Conservation (phyloP, 2,329 filamentous ascomycete genomes). For the Pseudovirgaria hyperparasitica region DNA sequence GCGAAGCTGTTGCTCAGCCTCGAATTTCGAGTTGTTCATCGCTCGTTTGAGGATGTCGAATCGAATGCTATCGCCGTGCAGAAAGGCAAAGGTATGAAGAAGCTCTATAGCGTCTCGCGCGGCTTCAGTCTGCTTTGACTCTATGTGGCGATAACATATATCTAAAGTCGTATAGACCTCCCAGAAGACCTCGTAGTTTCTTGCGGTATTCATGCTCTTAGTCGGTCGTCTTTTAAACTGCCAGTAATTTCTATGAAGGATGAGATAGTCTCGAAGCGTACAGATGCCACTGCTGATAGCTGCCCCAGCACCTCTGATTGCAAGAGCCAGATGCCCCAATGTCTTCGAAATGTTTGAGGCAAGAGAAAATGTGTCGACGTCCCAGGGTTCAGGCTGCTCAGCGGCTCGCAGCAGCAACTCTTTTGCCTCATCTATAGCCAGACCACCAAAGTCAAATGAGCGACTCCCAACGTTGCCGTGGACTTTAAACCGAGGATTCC, state of each 20-base stretch:
- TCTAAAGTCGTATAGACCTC: constrained; percentile 18
- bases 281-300: constrained; percentile 10
- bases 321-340: constrained; percentile 16
- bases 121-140: constrained; percentile 6
- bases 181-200: constrained; percentile 7
- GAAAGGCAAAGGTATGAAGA: constrained; percentile 20
- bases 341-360: constrained; percentile 9
- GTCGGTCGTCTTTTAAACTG: constrained; percentile 5
- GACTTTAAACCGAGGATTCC: constrained; percentile 11
- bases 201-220: constrained; percentile 5
- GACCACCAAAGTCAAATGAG: constrained; percentile 10
- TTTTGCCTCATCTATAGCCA: constrained; percentile 10
- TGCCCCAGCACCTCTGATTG: constrained; percentile 12
- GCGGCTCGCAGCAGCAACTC: constrained; percentile 13
- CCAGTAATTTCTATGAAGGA: constrained; percentile 9
- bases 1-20: not conserved
- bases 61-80: constrained; percentile 16
- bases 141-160: constrained; percentile 12
- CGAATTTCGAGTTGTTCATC: constrained; percentile 3
- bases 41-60: constrained; percentile 10
- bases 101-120: constrained; percentile 19
- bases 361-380: constrained; percentile 4
- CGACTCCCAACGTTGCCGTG: constrained; percentile 12
- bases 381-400: constrained; percentile 9
- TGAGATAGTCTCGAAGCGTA: constrained; percentile 9